These are phyloP conservation scores for Colletotrichum musicola DNA, from an alignment of 2,329 filamentous ascomycete genomes.

Conservation along the genomic window DNA sequence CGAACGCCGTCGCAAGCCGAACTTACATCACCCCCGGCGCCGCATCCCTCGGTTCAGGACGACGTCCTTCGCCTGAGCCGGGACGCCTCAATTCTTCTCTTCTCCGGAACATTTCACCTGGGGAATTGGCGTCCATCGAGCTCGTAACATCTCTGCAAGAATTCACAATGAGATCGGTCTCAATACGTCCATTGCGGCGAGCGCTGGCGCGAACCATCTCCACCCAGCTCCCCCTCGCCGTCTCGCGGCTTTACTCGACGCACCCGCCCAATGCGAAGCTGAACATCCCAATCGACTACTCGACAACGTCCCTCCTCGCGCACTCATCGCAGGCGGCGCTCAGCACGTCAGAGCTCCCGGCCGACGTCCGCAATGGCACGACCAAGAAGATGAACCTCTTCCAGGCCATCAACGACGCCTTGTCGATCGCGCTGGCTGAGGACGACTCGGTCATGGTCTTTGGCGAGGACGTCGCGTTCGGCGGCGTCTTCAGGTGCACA, in stretches of 20 bases:
- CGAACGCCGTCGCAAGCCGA: constrained; percentile 43
- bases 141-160: constrained; percentile 6
- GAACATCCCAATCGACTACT: constrained; percentile 90
- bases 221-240: constrained; percentile 24
- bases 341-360: constrained; percentile 77
- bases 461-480: constrained; percentile 96
- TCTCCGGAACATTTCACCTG: constrained; percentile 2
- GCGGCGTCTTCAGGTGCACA: constrained; percentile 94
- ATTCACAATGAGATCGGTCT: constrained; percentile 33
- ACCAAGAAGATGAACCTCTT: constrained; percentile 94
- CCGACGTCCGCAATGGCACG: constrained; percentile 72
- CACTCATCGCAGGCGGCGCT: constrained; percentile 83
- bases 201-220: constrained; percentile 34
- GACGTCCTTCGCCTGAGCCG: constrained; percentile 30
- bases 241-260: constrained; percentile 62
- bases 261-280: constrained; percentile 73
- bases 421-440: constrained; percentile 83
- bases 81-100: constrained; percentile 19
- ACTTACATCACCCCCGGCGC: constrained; percentile 37
- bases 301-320: constrained; percentile 82
- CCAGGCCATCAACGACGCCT: constrained; percentile 91
- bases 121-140: constrained; percentile 18
- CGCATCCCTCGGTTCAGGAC: constrained; percentile 33
- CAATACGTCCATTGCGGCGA: constrained; percentile 33
- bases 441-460: constrained; percentile 93